Evolutionary conservation across 495 filamentous ascomycete species (phyloP), one percentile per base, ranked within the genome.

Genomic region (Xylaria scruposa): DNA sequence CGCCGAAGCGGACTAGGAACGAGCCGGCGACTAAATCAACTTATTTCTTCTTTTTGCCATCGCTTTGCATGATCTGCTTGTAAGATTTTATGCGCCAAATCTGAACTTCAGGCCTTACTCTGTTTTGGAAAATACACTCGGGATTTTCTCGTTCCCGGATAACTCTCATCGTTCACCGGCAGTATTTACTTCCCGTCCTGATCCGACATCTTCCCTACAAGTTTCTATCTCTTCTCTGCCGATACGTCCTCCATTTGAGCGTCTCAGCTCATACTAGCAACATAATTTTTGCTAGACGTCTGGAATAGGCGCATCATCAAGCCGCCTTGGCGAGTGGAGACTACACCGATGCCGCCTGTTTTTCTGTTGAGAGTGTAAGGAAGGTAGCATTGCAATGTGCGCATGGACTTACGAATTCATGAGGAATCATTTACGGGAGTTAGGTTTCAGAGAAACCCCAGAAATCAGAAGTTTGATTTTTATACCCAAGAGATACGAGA

Each of bases 1-100:
- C 73, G 91, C 90, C 19, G 91, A 92, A 76, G 90, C 88, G 64
- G 88, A 88, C 73, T 88, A 82, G 76, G 15, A 36, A 65, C 40
- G 4, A 42, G 19, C 36, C 15, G 59, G 59, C 33, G 19, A 36
- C 31, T 56, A n/a, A 19, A n/a, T 47, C 44, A n/a, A 36, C 46
- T 36, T 38, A n/a, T 46, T 44, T 33, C 21, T 31, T 26, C 68
- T n/a, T n/a, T 58, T 46, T 13, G 29, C 33, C 31, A 6, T 46
- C 53, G 36, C 31, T 10, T 59, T 26, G 44, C 12, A 53, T 29
- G 31, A 54, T 42, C 8, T 15, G 53, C 44, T 24, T 17, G 47
- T n/a, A 31, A 44, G 24, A 17, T 36, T 63, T 12, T 12, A 44
- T 26, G n/a, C 56, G 36, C 33, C 49, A 10, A 29, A 44, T 64